Base-by-base conservation (phyloP, 805 yeast genomes). In the Lipomyces orientalis region DNA sequence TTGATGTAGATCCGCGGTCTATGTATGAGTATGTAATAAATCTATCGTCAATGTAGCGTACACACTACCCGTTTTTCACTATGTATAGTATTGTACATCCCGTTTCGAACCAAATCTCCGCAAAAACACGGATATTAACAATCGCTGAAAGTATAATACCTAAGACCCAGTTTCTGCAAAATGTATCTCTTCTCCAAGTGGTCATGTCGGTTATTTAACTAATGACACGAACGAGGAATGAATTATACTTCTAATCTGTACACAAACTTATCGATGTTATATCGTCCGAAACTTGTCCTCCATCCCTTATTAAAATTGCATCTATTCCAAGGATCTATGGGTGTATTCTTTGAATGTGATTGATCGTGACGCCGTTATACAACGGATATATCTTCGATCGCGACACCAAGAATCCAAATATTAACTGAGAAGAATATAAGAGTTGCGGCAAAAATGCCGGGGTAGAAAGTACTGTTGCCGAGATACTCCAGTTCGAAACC, bases 401-500 rank as follows among this genome's bases (percentile, higher is more conserved):
- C 84, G 39, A 81, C 81, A 1, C 87, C 88, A 51, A 90, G 75
- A 4, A 88, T 80, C 83, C 86, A 85, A 66, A 88, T 82, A 72
- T 91, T 91, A 19, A 84, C 82, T 4, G 84, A 61, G 76, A 88
- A 91, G 78, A 91, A 90, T 31, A 79, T 75, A 4, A 84, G 71
- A 2, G 93, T 82, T 9, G 90, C 83, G 39, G 77, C 75, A 60
- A 90, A 82, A 9, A 91, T 77, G 6, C 86, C 86, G 4, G 86
- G 86, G 73, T 80, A 85, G 75, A 90, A 91, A 0, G 89, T 87
- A 57, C 85, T 80, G 46, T 79, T 74, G 0, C 97, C 98, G 56
- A 88, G 78, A 73, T 94, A 94, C 77, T 94, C 99, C 56, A 94
- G 81, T 51, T 83, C 80, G 79, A 88, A 94, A 0, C 93, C 98